Evolutionary conservation across 306 rosid species (phyloP).

Genomic region (Vicia villosa): DNA sequence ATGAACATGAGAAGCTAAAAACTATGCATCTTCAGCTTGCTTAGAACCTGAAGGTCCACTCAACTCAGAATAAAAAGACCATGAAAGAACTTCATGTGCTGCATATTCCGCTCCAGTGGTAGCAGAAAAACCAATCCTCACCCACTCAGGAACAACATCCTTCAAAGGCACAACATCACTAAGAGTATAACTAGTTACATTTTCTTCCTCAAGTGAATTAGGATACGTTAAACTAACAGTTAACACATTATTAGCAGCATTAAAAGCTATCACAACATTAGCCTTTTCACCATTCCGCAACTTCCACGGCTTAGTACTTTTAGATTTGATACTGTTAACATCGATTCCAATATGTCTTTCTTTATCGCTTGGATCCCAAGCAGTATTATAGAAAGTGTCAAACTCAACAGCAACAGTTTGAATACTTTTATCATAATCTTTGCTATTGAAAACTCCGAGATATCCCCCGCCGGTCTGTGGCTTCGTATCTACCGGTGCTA

Average conservation of each 20-base stretch:
- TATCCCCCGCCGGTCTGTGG: neutral
- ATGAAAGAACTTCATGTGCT: neutral
- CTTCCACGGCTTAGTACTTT: neutral
- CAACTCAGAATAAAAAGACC: neutral
- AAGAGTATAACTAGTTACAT: neutral
- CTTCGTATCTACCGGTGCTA: neutral
- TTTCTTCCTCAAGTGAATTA: neutral
- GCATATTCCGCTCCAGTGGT: neutral
- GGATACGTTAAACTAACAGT: neutral
- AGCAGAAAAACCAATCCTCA: neutral
- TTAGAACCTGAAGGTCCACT: neutral
- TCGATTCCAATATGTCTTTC: neutral
- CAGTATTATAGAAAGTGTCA: neutral
- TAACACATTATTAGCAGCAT: neutral
- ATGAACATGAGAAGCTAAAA: no score
- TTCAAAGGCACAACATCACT: neutral
- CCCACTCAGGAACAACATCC: neutral
- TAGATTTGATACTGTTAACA: neutral
- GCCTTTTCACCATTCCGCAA: neutral
- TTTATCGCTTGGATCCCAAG: neutral
- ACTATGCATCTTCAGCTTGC: neutral
- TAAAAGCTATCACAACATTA: neutral
- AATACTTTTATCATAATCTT: neutral
- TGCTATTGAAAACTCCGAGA: neutral
- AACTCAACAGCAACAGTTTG: slow-evolving; percentile 8